A percentile compares a stretch with the other conserved stretches of the same genome.
Evolutionary conservation across 108 stramenopile genomes (phyloP).

Genomic region (Schizochytrium sp.): DNA sequence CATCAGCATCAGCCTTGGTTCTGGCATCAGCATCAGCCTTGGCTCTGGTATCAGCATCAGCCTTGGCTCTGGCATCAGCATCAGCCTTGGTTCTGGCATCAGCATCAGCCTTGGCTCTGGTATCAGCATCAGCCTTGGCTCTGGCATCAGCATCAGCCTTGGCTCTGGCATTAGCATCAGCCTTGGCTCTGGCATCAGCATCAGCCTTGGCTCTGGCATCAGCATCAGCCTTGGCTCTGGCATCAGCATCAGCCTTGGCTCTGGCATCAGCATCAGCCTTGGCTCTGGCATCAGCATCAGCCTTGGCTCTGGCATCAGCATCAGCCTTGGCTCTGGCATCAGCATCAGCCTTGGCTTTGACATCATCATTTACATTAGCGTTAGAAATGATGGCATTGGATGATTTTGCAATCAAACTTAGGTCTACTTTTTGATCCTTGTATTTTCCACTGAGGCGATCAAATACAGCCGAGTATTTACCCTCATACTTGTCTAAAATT

Average conservation of each 20-base stretch:
- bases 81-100: slow-evolving; percentile 1
- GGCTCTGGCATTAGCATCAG: neutral
- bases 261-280: neutral
- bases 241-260: slow-evolving; percentile 7
- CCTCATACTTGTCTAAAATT: neutral
- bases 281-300: neutral
- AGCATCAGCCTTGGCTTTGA: neutral
- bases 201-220: neutral
- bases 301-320: neutral
- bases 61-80: neutral
- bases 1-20: too few species aligned
- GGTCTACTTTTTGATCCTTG: neutral
- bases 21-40: too few species aligned
- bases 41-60: neutral
- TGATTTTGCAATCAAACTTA: neutral
- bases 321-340: neutral
- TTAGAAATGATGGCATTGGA: neutral
- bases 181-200: neutral
- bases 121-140: slow-evolving; percentile 7
- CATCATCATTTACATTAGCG: neutral
- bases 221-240: neutral
- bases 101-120: neutral
- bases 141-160: neutral
- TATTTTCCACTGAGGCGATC: neutral
- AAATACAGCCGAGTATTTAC: neutral